Conservation (phyloP, 2,329 filamentous ascomycete genomes). For the Xylariaceae sp. region DNA sequence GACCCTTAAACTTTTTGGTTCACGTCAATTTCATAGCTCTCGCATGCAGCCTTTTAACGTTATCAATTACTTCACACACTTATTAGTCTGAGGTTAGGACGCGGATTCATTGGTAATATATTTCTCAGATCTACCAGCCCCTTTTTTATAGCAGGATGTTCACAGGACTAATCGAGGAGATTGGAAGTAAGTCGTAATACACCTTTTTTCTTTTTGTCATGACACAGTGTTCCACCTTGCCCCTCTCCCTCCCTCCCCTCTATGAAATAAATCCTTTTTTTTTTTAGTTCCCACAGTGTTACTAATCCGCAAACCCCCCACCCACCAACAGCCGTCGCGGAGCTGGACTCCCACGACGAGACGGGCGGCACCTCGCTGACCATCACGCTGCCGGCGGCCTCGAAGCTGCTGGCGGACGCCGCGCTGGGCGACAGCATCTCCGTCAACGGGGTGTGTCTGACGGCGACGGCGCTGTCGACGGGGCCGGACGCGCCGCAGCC, state of each 20-base stretch:
- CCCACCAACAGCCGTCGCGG: conserved; percentile 86
- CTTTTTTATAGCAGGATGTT: conserved; percentile 68
- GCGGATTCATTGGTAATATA: background rate
- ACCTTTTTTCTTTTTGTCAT: no score
- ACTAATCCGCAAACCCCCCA: conserved; percentile 29
- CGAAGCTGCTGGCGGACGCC: conserved; percentile 80
- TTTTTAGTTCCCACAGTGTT: no score
- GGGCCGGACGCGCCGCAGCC: conserved; percentile 29
- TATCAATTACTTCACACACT: background rate
- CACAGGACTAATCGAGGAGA: conserved; percentile 89
- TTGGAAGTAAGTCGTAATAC: conserved; percentile 73
- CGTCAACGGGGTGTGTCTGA: conserved; percentile 95
- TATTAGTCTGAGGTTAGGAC: background rate
- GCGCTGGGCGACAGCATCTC: conserved; percentile 92
- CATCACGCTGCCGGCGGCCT: conserved; percentile 71
- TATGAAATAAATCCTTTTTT: background rate
- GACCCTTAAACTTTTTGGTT: conserved; percentile 4
- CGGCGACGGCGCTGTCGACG: conserved; percentile 76
- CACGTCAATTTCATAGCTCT: conserved; percentile 16
- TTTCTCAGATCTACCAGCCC: background rate
- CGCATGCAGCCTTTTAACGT: background rate
- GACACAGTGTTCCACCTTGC: background rate
- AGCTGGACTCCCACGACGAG: conserved; percentile 79
- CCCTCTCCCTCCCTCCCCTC: conserved; percentile 14
- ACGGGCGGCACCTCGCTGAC: conserved; percentile 90